Conservation (phyloP, 352 stramenopile species). For the Globisporangium abappressorium region DNA sequence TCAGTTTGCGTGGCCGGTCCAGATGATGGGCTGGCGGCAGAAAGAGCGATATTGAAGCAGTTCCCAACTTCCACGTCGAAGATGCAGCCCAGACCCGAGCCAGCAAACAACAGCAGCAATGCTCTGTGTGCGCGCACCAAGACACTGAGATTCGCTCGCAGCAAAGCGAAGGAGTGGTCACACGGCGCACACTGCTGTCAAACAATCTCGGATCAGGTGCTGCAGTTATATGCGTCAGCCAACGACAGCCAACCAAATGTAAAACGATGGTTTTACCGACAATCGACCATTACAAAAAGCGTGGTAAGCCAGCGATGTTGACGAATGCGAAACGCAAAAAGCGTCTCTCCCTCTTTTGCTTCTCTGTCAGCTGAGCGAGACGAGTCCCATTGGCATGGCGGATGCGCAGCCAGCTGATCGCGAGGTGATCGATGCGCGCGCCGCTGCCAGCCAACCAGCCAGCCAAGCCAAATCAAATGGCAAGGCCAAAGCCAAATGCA, state of each 20-base stretch:
- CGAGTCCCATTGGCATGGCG: neutral
- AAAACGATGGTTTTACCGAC: neutral
- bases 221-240: neutral
- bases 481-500: neutral
- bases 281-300: neutral
- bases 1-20: neutral
- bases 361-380: neutral
- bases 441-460: neutral
- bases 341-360: neutral
- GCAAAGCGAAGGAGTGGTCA: neutral
- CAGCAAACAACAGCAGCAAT: neutral
- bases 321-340: constrained; percentile 1
- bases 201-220: neutral
- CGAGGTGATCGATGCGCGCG: neutral
- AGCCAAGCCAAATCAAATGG: neutral
- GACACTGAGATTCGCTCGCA: neutral
- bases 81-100: neutral
- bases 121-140: neutral
- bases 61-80: constrained; percentile 26
- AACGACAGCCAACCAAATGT: constrained; percentile 1
- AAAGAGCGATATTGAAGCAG: constrained; percentile 23
- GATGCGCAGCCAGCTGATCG: neutral
- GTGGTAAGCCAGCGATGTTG: neutral
- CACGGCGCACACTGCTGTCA: neutral
- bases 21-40: neutral